Evolutionary conservation across 257 asterid genomes (phyloP).

Genomic region (Nicotiana otophora): DNA sequence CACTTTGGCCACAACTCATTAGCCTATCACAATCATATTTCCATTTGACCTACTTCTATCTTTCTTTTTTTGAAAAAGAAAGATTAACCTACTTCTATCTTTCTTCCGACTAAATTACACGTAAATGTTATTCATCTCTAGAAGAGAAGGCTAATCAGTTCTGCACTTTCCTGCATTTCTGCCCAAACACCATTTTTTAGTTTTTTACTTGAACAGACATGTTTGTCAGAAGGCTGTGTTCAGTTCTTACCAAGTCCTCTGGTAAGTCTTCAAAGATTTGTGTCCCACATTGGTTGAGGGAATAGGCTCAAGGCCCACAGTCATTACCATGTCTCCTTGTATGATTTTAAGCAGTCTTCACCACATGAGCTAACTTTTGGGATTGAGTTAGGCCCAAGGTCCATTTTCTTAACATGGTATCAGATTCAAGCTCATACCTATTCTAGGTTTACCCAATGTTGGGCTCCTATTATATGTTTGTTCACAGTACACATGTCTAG

Average conservation of each 20-base stretch:
- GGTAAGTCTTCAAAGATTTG: background rate
- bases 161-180: background rate
- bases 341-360: background rate
- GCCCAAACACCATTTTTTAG: background rate
- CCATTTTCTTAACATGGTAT: background rate
- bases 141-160: background rate
- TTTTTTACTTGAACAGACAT: background rate
- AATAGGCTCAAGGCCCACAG: background rate
- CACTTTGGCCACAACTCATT: background rate
- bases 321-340: background rate
- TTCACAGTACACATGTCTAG: background rate
- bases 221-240: background rate
- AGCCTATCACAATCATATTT: background rate
- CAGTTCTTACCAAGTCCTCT: background rate
- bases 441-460: background rate
- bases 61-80: background rate
- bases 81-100: background rate
- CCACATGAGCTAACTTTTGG: background rate
- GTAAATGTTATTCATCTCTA: background rate
- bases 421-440: background rate
- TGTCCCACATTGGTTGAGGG: background rate
- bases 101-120: slow-evolving; percentile 1
- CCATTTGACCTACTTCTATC: background rate
- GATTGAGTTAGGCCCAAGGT: background rate
- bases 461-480: background rate